A percentile compares a stretch with the other conserved stretches of the same genome.
Evolutionary conservation across 1,284 basidiomycete species (phyloP).

Genomic region (Ustilago lituana): DNA sequence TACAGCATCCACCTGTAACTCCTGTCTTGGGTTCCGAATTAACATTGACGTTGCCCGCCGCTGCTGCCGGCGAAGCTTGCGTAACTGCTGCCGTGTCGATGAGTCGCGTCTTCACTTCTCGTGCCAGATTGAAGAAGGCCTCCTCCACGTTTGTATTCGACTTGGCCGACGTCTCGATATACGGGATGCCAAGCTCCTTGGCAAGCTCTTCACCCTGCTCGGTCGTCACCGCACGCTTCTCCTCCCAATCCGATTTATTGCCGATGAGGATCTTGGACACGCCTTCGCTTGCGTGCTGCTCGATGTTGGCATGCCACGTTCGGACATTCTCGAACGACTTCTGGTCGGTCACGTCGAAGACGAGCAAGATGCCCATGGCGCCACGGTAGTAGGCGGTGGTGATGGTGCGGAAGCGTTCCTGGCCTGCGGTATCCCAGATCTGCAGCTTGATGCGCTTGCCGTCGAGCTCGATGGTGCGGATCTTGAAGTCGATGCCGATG

Average conservation of each 20-base stretch:
- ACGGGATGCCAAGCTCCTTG: constrained; percentile 87
- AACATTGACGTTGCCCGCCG: constrained; percentile 49
- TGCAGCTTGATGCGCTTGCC: constrained; percentile 96
- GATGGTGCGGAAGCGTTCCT: constrained; percentile 99
- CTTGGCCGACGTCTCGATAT: constrained; percentile 98
- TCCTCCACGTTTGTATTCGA: constrained; percentile 98
- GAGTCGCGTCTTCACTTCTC: constrained; percentile 81
- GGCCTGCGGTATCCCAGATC: constrained; percentile 99
- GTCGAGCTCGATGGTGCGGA: constrained; percentile 94
- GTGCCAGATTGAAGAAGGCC: constrained; percentile 95
- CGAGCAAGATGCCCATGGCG: constrained; percentile 98
- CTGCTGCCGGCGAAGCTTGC: constrained; percentile 32
- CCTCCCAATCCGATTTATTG: constrained; percentile 98
- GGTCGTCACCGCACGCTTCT: constrained; percentile 90
- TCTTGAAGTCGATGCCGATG: constrained; percentile 77
- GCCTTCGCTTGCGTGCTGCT: constrained; percentile 97
- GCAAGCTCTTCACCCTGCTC: constrained; percentile 80
- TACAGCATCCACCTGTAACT: constrained; percentile 33
- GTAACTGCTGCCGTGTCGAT: constrained; percentile 74
- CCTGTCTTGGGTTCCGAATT: constrained; percentile 45
- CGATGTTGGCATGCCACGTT: constrained; percentile 98
- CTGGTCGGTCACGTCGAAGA: constrained; percentile 98
- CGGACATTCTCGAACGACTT: constrained; percentile 98
- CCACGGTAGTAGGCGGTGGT: constrained; percentile 99
- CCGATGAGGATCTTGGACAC: constrained; percentile 99